These are phyloP conservation scores for Thecaphora frezii DNA, from an alignment of 1,284 basidiomycete species.

Conservation along the genomic window DNA sequence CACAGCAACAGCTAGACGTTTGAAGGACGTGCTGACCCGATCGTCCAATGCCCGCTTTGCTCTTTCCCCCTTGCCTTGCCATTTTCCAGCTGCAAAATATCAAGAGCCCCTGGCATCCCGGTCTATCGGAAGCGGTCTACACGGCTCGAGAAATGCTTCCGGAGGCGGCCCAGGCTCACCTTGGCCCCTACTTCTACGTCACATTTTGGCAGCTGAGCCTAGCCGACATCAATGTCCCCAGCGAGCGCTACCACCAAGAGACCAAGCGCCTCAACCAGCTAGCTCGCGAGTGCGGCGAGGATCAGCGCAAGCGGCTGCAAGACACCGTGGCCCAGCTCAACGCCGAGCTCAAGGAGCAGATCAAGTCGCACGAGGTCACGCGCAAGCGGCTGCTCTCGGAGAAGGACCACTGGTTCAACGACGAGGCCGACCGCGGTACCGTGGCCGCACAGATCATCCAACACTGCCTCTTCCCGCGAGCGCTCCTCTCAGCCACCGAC, in stretches of 20 bases:
- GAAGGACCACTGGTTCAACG: slow-evolving; percentile 80
- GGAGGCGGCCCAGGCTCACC: slow-evolving; percentile 18
- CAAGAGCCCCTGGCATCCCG: slow-evolving; percentile 44
- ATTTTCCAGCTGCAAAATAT: too few relatives aligned
- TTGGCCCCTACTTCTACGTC: slow-evolving; percentile 52
- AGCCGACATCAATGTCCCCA: slow-evolving; percentile 54
- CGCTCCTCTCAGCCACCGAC: slow-evolving; percentile 89
- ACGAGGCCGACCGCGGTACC: slow-evolving; percentile 20
- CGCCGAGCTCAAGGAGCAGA: slow-evolving; percentile 74
- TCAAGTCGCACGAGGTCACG: slow-evolving; percentile 70
- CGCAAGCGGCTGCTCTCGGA: slow-evolving; percentile 76
- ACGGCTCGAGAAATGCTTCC: slow-evolving; percentile 40
- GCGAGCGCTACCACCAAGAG: slow-evolving; percentile 57
- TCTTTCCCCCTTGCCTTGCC: too few relatives aligned
- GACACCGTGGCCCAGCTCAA: slow-evolving; percentile 51
- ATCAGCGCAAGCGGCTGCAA: slow-evolving; percentile 46
- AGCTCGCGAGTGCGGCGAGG: slow-evolving; percentile 34
- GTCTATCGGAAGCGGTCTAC: slow-evolving; percentile 38
- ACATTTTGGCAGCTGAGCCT: slow-evolving; percentile 58
- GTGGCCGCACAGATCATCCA: slow-evolving; percentile 68
- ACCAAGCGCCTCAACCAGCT: slow-evolving; percentile 38
- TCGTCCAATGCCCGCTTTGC: too few relatives aligned
- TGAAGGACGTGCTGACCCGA: too few relatives aligned
- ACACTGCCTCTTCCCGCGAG: slow-evolving; percentile 88
- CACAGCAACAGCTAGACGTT: too few relatives aligned